Conservation (phyloP, 192 early-diverging fungal species). For the Dissophora ornata region DNA sequence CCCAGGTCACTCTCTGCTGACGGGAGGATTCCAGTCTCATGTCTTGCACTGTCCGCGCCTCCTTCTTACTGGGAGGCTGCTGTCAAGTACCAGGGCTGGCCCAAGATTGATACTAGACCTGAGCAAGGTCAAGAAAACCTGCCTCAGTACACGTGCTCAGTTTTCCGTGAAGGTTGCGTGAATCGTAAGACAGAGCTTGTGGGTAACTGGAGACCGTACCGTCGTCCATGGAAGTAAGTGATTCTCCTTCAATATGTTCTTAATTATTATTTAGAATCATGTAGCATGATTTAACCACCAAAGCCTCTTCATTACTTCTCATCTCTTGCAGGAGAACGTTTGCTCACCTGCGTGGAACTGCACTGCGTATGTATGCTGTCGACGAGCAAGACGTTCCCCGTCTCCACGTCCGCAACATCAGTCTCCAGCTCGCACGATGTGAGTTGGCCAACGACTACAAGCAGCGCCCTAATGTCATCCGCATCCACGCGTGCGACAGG, state of each 20-base stretch:
- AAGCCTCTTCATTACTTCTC: not conserved
- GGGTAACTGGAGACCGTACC: constrained; percentile 40
- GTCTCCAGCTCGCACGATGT: constrained; percentile 51
- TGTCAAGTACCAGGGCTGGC: constrained; percentile 46
- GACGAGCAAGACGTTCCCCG: constrained; percentile 51
- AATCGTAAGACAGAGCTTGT: constrained; percentile 60
- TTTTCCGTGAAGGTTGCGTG: constrained; percentile 55
- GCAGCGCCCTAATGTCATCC: constrained; percentile 58
- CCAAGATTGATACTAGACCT: constrained; percentile 36
- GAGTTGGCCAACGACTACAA: constrained; percentile 57
- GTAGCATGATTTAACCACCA: no score
- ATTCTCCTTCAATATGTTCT: not conserved
- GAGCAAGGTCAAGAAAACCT: constrained; percentile 61
- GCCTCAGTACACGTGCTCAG: constrained; percentile 60
- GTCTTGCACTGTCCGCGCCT: constrained; percentile 31
- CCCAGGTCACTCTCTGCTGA: constrained; percentile 2
- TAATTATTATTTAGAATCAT: not conserved
- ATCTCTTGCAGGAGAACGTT: constrained; percentile 49
- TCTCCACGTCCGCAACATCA: constrained; percentile 42
- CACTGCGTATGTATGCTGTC: constrained; percentile 52
- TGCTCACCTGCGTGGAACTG: constrained; percentile 57
- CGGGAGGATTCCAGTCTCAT: constrained; percentile 37
- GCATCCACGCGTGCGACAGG: constrained; percentile 55
- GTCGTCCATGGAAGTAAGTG: constrained; percentile 62
- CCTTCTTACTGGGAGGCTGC: constrained; percentile 51